Evolutionary conservation across 441 rosid species (phyloP), one percentile per base, ranked within the genome.

Genomic region (Mallotus repandus): DNA sequence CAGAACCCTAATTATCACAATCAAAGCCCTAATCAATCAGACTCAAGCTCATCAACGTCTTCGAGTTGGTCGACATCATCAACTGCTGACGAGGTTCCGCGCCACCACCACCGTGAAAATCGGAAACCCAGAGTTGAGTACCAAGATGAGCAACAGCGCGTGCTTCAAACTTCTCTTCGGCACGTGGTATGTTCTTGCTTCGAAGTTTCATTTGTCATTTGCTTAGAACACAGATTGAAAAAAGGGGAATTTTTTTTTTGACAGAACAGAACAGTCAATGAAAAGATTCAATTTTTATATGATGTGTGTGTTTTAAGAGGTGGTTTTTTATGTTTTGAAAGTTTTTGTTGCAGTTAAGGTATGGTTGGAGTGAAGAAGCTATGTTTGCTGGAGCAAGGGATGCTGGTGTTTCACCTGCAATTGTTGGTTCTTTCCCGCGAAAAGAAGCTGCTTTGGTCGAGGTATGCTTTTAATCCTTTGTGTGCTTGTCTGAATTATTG

Each of bases 321-420:
- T 35, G 46, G 14, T 66, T 29, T 4, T 50, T 9, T 15, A 43
- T 15, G 8, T 50, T 49, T 1, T 66, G 52, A 55, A 25, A 66
- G 69, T 10, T 45, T 59, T 18, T 72, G 61, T 48, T 78, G 76
- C 76, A 94, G 96, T 69, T 83, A 43, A 84, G 79, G 64, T 68
- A 87, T 78, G 98, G 99, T 75, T 93, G 98, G 97, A 84, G 80
- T 32, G 96, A 93, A 72, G 92, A 86, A 67, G 93, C 97, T 3
- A 83, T 93, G 99, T 84, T 89, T 54, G 97, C 96, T 11, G 95
- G 98, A 67, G 94, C 97, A 16, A 93, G 89, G 66, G 98, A 95
- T 21, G 90, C 84, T 71, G 95, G 89, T 63, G 78, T 93, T 38
- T 95, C 97, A 60, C 98, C 99, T 72, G 86, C 97, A 0, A 83